phyloP scores from a whole-genome alignment of 805 yeast species.

The Barnettozyma vustinii region DNA sequence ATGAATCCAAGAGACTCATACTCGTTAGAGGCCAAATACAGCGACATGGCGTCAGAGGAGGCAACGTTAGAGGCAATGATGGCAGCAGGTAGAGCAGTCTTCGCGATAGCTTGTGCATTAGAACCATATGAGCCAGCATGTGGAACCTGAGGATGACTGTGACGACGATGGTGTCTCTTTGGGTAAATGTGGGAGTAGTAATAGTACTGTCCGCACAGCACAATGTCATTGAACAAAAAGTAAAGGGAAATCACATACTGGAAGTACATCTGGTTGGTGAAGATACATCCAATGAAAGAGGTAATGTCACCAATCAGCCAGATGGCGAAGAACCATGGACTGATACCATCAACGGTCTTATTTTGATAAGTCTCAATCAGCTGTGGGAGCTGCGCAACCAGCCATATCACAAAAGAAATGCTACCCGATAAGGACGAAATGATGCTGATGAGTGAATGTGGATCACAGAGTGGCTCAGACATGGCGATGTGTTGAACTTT shows the following conservation, averaged over 20 bases:
- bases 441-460: constrained; percentile 10
- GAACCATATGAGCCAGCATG: constrained; percentile 6
- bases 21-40: neutral
- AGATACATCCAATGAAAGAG: constrained; percentile 60
- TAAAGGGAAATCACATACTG: constrained; percentile 70
- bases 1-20: neutral
- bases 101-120: constrained; percentile 7
- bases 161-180: constrained; percentile 28
- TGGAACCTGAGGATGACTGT: constrained; percentile 28
- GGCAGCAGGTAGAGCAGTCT: constrained; percentile 21
- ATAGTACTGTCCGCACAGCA: constrained; percentile 65
- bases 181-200: constrained; percentile 46
- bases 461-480: constrained; percentile 12
- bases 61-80: constrained; percentile 25
- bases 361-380: constrained; percentile 48
- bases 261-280: constrained; percentile 77
- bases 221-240: constrained; percentile 65
- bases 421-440: constrained; percentile 37
- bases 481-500: neutral
- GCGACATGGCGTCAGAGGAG: constrained; percentile 6
- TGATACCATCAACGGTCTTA: constrained; percentile 56
- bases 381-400: constrained; percentile 52
- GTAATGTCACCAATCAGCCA: constrained; percentile 42
- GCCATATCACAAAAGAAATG: constrained; percentile 38
- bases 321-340: constrained; percentile 45